Conservation (phyloP, 257 asterid species). For the Agastache rugosa region DNA sequence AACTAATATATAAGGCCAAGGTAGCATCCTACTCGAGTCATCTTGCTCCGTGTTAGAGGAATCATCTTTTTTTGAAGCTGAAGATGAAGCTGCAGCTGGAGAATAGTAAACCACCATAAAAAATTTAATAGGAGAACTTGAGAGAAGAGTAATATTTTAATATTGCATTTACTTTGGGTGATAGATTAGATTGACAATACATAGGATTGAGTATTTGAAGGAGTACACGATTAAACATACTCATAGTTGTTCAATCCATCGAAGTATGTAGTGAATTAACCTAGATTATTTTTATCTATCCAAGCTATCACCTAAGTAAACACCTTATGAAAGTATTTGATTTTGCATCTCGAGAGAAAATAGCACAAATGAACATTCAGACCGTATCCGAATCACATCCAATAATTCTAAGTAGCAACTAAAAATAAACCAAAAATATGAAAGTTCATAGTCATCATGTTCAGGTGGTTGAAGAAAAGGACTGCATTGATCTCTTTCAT, state of each 20-base stretch:
- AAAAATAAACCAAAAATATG: not conserved
- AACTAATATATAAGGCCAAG: slow-evolving; percentile 52
- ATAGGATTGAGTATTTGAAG: not conserved
- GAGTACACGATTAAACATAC: not conserved
- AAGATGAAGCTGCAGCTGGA: slow-evolving; percentile 26
- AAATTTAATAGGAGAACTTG: slow-evolving; percentile 2
- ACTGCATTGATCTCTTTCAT: not conserved
- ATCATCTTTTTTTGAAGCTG: not conserved
- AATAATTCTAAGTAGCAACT: not conserved
- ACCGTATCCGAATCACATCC: not conserved
- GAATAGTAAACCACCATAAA: slow-evolving; percentile 40
- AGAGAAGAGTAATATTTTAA: not conserved
- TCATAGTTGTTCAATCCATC: not conserved
- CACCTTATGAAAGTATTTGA: not conserved
- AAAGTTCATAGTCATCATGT: not conserved
- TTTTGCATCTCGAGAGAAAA: not conserved
- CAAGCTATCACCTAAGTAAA: not conserved
- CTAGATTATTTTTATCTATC: not conserved
- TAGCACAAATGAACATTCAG: not conserved
- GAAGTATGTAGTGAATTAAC: not conserved
- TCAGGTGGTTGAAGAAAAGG: not conserved
- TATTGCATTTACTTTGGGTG: not conserved
- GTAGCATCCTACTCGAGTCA: slow-evolving; percentile 39
- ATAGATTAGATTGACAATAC: not conserved
- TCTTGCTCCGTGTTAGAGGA: slow-evolving; percentile 37